A percentile compares a stretch with the other conserved stretches of the same genome.
Conservation (phyloP, 495 filamentous ascomycete genomes). For the Paragyromitra xinjiangensis region DNA sequence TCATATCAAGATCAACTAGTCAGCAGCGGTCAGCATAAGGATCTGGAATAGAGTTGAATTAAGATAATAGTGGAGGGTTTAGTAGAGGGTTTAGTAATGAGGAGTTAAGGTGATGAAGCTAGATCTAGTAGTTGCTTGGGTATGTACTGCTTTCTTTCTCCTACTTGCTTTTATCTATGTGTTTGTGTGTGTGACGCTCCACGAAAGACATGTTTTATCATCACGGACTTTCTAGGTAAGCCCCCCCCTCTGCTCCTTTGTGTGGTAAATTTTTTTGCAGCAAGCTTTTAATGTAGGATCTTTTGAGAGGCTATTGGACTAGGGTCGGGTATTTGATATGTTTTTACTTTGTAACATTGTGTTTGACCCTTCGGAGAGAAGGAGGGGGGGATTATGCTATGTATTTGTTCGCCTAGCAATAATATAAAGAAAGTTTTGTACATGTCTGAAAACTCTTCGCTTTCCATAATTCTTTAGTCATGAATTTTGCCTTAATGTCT, state of each 20-base stretch:
- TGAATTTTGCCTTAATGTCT: too few species aligned
- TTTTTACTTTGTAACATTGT: not conserved
- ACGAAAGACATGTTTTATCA: not conserved
- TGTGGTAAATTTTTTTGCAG: not conserved
- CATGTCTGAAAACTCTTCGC: not conserved
- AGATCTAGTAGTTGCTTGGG: not conserved
- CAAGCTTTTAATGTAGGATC: not conserved
- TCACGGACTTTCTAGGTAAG: not conserved
- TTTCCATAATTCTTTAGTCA: not conserved
- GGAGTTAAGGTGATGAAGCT: not conserved
- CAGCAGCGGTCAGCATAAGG: not conserved
- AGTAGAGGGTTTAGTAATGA: not conserved
- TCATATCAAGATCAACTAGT: not conserved
- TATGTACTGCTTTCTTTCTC: conserved; percentile 1
- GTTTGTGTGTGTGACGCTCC: not conserved
- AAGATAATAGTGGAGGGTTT: not conserved
- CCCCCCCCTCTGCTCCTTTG: not conserved
- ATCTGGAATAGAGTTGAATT: not conserved
- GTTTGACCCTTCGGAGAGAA: not conserved
- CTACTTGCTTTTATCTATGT: not conserved
- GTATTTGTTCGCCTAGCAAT: not conserved
- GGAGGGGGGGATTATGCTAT: not conserved
- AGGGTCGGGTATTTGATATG: not conserved
- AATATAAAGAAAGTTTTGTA: not conserved
- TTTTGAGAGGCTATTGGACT: not conserved